Percentiles rank a stretch among this genome's conserved stretches.
Evolutionary conservation across 192 early-diverging fungal genomes (phyloP).

Genomic region (Backusella circina): DNA sequence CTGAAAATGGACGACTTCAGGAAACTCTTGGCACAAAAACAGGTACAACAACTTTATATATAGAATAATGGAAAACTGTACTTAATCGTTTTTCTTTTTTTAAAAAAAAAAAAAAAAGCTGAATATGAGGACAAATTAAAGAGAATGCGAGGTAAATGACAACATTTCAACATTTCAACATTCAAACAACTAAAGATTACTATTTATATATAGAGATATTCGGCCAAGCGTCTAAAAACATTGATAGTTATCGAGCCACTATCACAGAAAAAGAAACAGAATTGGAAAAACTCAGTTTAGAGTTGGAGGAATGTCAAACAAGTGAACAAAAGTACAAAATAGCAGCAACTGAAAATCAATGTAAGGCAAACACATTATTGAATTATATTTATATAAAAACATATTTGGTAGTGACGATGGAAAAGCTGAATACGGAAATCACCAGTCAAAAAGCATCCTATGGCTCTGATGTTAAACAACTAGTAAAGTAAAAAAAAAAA

Average conservation of each 20-base stretch:
- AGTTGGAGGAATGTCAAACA: constrained; percentile 27
- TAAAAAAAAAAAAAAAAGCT: constrained; percentile 13
- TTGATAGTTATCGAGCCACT: constrained; percentile 49
- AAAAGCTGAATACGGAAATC: constrained; percentile 6
- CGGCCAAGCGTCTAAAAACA: constrained; percentile 50
- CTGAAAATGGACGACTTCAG: constrained; percentile 16
- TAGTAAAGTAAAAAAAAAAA: neutral
- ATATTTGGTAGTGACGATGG: neutral
- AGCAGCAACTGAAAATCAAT: constrained; percentile 13
- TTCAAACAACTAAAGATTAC: neutral
- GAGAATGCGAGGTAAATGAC: constrained; percentile 47
- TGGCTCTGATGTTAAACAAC: neutral
- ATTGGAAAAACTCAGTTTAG: constrained; percentile 31
- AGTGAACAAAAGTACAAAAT: constrained; percentile 22
- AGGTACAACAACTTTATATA: neutral
- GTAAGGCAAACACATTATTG: constrained; percentile 17
- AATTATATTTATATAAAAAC: neutral
- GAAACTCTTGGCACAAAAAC: constrained; percentile 11
- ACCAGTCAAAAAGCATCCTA: constrained; percentile 6
- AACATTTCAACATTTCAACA: neutral
- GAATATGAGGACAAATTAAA: constrained; percentile 59
- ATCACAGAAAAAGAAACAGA: constrained; percentile 45
- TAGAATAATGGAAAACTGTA: neutral
- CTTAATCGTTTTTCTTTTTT: neutral
- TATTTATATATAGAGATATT: constrained; percentile 39